phyloP scores from a whole-genome alignment of 768 basidiomycete species.

The Tylopilus sp. region DNA sequence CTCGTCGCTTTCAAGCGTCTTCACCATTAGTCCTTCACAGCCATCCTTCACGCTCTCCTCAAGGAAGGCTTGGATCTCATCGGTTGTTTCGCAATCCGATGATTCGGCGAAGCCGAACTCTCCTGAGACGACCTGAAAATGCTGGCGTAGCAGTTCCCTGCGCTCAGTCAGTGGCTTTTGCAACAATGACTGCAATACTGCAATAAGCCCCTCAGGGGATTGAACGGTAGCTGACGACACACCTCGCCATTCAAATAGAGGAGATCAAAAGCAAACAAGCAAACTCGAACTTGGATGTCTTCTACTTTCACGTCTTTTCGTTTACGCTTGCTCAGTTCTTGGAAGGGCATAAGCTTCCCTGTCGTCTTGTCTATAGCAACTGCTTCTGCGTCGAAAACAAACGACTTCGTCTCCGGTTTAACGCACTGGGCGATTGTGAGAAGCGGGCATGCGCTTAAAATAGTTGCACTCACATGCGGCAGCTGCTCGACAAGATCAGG shows the following conservation, averaged over 20 bases:
- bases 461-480: constrained; percentile 56
- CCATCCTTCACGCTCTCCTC: constrained; percentile 98
- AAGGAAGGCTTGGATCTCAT: constrained; percentile 92
- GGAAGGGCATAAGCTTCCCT: constrained; percentile 92
- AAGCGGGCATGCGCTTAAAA: not conserved
- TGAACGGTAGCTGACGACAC: constrained; percentile 1
- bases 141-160: constrained; percentile 67
- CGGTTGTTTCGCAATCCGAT: constrained; percentile 83
- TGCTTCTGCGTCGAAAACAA: constrained; percentile 95
- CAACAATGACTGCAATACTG: constrained; percentile 65
- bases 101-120: constrained; percentile 94
- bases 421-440: constrained; percentile 58
- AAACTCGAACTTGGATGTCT: constrained; percentile 95
- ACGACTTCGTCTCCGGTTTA: constrained; percentile 77
- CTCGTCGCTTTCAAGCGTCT: constrained; percentile 91
- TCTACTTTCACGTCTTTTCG: constrained; percentile 98
- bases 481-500: constrained; percentile 96
- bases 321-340: constrained; percentile 91
- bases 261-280: constrained; percentile 94
- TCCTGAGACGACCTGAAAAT: constrained; percentile 79
- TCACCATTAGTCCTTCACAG: constrained; percentile 99
- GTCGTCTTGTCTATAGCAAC: constrained; percentile 89
- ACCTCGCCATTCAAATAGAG: constrained; percentile 98
- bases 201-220: not conserved
- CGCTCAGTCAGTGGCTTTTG: constrained; percentile 72